phyloP scores from a whole-genome alignment of 768 basidiomycete species.

The Panellus pusillus region DNA sequence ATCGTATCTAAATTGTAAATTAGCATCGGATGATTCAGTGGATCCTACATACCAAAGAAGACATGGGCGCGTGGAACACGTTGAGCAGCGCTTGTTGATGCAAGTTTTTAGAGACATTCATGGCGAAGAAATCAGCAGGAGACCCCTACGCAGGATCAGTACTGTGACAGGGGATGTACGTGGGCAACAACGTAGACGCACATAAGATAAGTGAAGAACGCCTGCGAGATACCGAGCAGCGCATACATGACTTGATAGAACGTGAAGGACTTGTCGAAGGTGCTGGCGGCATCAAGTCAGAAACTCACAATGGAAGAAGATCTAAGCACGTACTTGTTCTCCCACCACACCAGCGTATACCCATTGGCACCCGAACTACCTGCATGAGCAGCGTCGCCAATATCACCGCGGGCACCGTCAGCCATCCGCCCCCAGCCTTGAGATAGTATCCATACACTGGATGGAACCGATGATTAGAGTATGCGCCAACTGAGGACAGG shows the following conservation, averaged over 20 bases:
- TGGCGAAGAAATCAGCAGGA: constrained; percentile 53
- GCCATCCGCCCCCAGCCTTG: constrained; percentile 49
- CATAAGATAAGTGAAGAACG: constrained; percentile 56
- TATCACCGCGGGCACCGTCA: constrained; percentile 50
- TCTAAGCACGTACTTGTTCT: constrained; percentile 43
- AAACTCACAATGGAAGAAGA: not conserved
- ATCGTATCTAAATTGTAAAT: constrained; percentile 5
- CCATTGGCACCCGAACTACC: constrained; percentile 57
- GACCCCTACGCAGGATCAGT: constrained; percentile 39
- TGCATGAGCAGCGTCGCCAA: constrained; percentile 58
- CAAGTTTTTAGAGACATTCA: constrained; percentile 59
- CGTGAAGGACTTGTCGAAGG: constrained; percentile 47
- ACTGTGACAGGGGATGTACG: not conserved
- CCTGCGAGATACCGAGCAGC: constrained; percentile 55
- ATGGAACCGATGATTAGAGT: not conserved
- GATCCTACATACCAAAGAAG: constrained; percentile 63
- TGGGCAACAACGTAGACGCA: constrained; percentile 28
- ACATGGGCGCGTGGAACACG: constrained; percentile 71
- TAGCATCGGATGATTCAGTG: constrained; percentile 26
- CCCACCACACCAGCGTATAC: constrained; percentile 74
- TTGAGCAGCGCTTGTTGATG: constrained; percentile 55
- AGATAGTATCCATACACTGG: constrained; percentile 65
- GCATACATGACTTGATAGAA: constrained; percentile 71
- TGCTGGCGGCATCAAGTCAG: constrained; percentile 27
- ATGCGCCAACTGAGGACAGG: not conserved